These are phyloP conservation scores for Delitschia confertaspora DNA, from an alignment of 495 filamentous ascomycete species.

Conservation along the genomic window DNA sequence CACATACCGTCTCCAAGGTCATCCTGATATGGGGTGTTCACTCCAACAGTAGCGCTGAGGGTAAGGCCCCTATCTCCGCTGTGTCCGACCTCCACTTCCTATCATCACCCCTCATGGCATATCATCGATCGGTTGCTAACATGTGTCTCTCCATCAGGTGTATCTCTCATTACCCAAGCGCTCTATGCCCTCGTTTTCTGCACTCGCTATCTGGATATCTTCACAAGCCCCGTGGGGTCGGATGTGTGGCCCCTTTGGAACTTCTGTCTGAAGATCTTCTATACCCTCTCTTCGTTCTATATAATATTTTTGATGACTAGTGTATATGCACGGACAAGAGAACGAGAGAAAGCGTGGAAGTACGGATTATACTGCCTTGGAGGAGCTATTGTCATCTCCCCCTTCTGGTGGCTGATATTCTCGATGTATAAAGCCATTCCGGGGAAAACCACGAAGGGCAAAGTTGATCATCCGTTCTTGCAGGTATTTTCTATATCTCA, in stretches of 20 bases:
- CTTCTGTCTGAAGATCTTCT: conserved; percentile 75
- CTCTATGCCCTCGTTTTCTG: conserved; percentile 83
- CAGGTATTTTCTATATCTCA: conserved; percentile 48
- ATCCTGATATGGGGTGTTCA: conserved; percentile 91
- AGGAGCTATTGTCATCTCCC: conserved; percentile 52
- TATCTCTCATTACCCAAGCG: conserved; percentile 88
- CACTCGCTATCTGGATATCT: conserved; percentile 79
- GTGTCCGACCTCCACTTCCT: neutral
- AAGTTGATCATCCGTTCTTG: conserved; percentile 39
- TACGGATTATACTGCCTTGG: conserved; percentile 56
- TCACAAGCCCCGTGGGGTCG: conserved; percentile 35
- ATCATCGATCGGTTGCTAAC: no score
- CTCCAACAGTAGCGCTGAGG: conserved; percentile 78
- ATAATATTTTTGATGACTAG: conserved; percentile 80
- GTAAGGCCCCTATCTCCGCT: conserved; percentile 34
- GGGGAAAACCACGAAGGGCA: no score
- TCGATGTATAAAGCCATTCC: no score
- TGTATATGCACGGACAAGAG: conserved; percentile 77
- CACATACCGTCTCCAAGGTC: conserved; percentile 74
- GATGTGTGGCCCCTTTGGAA: conserved; percentile 45
- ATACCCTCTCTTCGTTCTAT: conserved; percentile 75
- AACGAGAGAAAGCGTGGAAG: conserved; percentile 87
- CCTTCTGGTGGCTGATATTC: conserved; percentile 58
- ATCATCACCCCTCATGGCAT: no score
- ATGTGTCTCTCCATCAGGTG: conserved; percentile 42